Base-by-base conservation (phyloP, 2,329 filamentous ascomycete species). In the Metarhizium rileyi region DNA sequence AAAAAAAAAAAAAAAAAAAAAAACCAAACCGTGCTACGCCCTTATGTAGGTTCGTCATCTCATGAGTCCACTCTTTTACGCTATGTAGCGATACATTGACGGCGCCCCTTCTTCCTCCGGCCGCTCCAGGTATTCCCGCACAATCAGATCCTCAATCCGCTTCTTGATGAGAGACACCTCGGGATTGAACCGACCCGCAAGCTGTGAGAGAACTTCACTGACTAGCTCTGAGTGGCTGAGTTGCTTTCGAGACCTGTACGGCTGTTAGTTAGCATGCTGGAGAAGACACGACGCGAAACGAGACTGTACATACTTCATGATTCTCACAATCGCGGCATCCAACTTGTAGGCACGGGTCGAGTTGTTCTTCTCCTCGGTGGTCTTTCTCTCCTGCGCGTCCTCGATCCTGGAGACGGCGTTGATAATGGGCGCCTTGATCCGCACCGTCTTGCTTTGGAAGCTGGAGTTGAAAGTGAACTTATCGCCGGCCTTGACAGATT, bases 391-490 rank as follows among this genome's bases (percentile, higher is more conserved):
- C 3, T 78, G 73, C 55, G 79, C 72, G 47, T 81, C 88, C 68
- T 97, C 91, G 1, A 95, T 86, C 68, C 89, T 93, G 63, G 89
- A 94, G 18, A 84, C 79, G 1, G 83, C 80, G 46, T 81, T 86
- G 57, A 95, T 86, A 5, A 93, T 85, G 22, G 88, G 88, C 20
- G 93, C 87, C 66, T 95, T 95, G 68, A 96, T 88, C 65, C 87
- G 89, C 60, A 93, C 77, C 46, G 86, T 83, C 62, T 88, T 90
- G 69, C 87, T 90, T 44, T 80, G 75, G 68, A 95, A 97, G 14
- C 81, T 74, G 28, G 83, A 72, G 62, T 97, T 96, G 73, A 90
- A 95, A 8, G 71, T 76, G 65, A 97, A 97, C 25, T 70, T 77
- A 65, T 97, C 91, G 0, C 81, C 81, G 0, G 81, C 67, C 58